Conservation (phyloP, 179 eudicot species). For the Beta lomatogona region DNA sequence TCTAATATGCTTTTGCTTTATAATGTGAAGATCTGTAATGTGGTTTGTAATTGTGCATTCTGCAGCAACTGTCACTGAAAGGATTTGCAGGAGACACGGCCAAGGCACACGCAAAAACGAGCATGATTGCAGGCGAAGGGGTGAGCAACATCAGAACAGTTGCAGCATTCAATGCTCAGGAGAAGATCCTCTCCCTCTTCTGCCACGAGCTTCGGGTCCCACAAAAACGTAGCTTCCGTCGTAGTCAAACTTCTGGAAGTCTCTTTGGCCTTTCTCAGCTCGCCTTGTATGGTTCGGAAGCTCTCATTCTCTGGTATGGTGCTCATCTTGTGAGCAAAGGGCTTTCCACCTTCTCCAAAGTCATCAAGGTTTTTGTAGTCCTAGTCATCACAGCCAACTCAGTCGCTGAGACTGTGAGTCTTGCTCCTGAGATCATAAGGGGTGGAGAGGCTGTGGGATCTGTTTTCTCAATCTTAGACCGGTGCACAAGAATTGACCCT, state of each 20-base stretch:
- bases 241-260: slow-evolving; percentile 72
- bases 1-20: neutral
- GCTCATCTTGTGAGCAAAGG: slow-evolving; percentile 89
- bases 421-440: slow-evolving; percentile 91
- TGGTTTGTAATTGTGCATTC: slow-evolving; percentile 7
- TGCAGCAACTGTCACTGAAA: slow-evolving; percentile 96
- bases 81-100: slow-evolving; percentile 99
- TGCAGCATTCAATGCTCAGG: slow-evolving; percentile 98
- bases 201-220: slow-evolving; percentile 75
- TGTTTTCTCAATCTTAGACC: slow-evolving; percentile 80
- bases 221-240: slow-evolving; percentile 68
- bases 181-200: slow-evolving; percentile 77
- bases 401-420: slow-evolving; percentile 94
- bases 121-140: slow-evolving; percentile 99
- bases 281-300: slow-evolving; percentile 90
- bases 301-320: slow-evolving; percentile 96
- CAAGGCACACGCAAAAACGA: slow-evolving; percentile 97
- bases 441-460: slow-evolving; percentile 97
- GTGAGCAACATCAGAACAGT: slow-evolving; percentile 98
- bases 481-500: slow-evolving; percentile 74
- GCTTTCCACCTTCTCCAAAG: slow-evolving; percentile 88
- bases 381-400: slow-evolving; percentile 94
- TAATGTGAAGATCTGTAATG: neutral
- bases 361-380: slow-evolving; percentile 90
- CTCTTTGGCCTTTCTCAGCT: slow-evolving; percentile 96